phyloP scores from a whole-genome alignment of 23 red algal species.

The Gracilaria vermiculophylla region DNA sequence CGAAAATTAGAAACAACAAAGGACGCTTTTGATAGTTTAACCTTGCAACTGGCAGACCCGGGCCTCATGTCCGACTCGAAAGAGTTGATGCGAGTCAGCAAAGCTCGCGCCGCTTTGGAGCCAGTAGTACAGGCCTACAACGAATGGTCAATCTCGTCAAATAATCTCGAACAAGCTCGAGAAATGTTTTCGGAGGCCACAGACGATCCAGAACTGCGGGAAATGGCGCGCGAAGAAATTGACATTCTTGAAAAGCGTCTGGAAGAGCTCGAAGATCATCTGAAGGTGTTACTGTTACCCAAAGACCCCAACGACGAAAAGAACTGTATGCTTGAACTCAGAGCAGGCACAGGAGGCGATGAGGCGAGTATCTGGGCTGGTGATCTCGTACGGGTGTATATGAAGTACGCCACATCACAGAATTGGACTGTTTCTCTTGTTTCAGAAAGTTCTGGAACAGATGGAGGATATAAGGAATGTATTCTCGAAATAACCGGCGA shows the following conservation, averaged over 20 bases:
- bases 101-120: constrained; percentile 89
- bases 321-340: constrained; percentile 95
- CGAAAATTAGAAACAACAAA: constrained; percentile 83
- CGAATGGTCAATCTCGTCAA: constrained; percentile 65
- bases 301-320: constrained; percentile 97
- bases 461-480: constrained; percentile 93
- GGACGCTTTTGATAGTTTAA: constrained; percentile 78
- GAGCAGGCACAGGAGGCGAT: constrained; percentile 96
- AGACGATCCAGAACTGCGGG: constrained; percentile 85
- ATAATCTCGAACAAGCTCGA: constrained; percentile 50
- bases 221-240: constrained; percentile 91
- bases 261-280: constrained; percentile 66
- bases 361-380: constrained; percentile 94
- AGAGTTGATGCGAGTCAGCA: constrained; percentile 84
- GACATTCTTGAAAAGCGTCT: constrained; percentile 58
- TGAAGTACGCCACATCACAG: constrained; percentile 74
- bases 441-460: constrained; percentile 59
- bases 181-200: constrained; percentile 74
- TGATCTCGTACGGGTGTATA: constrained; percentile 92
- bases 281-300: constrained; percentile 83
- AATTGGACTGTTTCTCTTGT: constrained; percentile 64
- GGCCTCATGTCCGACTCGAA: constrained; percentile 72
- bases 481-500: constrained; percentile 91
- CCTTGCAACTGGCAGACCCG: constrained; percentile 79
- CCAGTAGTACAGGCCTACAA: constrained; percentile 80